Percentiles rank a stretch among this genome's conserved stretches.
Conservation (phyloP, 495 filamentous ascomycete genomes). For the Platismatia glauca region DNA sequence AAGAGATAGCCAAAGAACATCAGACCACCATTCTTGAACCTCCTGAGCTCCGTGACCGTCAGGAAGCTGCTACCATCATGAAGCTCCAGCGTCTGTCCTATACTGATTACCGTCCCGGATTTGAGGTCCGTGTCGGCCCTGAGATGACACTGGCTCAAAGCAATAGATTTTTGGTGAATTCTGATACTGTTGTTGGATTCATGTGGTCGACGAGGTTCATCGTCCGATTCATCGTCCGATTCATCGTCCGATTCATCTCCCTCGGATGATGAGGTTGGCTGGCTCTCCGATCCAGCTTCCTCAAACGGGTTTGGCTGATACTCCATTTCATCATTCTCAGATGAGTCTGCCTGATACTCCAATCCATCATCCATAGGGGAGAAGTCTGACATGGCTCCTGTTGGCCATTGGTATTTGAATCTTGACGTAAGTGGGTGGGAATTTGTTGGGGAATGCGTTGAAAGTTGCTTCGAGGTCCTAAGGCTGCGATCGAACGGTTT, state of each 20-base stretch:
- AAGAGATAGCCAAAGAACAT: neutral
- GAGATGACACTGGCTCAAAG: neutral
- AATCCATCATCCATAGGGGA: neutral
- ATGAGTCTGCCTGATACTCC: neutral
- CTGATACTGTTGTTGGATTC: neutral
- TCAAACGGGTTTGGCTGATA: neutral
- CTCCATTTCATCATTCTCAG: neutral
- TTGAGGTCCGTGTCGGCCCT: neutral
- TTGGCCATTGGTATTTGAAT: neutral
- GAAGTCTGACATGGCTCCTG: neutral
- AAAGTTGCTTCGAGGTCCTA: neutral
- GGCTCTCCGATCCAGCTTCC: neutral
- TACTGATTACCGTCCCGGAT: neutral
- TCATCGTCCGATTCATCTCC: no score
- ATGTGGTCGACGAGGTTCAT: neutral
- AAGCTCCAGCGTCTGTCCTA: neutral
- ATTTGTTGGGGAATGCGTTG: neutral
- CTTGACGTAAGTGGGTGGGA: neutral
- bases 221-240: neutral
- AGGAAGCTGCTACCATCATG: neutral
- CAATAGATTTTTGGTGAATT: neutral
- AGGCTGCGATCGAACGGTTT: neutral
- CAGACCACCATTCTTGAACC: neutral
- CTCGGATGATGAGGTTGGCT: neutral
- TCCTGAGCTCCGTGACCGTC: neutral